phyloP scores from a whole-genome alignment of 129 eudicot genomes.

The Cynara cardunculus region DNA sequence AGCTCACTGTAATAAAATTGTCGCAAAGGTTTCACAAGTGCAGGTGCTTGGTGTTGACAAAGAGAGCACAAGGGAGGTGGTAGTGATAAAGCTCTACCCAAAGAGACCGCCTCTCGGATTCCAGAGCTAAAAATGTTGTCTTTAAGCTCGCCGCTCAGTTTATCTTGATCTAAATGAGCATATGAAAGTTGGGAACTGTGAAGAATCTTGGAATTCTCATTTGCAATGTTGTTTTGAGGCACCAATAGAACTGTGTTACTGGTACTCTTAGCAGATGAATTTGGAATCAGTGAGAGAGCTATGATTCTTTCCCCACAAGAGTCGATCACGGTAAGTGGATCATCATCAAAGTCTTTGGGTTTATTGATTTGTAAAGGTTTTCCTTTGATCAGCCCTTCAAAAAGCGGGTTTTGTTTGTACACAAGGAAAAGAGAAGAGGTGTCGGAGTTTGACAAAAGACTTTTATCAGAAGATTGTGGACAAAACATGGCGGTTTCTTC shows the following conservation, averaged over 20 bases:
- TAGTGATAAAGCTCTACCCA: slow-evolving; percentile 48
- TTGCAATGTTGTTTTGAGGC: slow-evolving; percentile 36
- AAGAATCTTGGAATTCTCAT: slow-evolving; percentile 20
- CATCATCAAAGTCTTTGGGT: slow-evolving; percentile 1
- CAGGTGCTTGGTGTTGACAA: slow-evolving; percentile 85
- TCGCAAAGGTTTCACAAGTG: slow-evolving; percentile 77
- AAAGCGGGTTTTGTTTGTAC: slow-evolving; percentile 82
- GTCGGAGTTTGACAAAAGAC: slow-evolving; percentile 43
- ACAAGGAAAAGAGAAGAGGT: slow-evolving; percentile 43
- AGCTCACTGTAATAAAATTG: slow-evolving; percentile 62
- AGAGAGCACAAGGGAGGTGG: slow-evolving; percentile 90
- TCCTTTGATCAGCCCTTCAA: slow-evolving; percentile 42
- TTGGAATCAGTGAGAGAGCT: slow-evolving; percentile 35
- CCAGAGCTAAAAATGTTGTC: slow-evolving; percentile 35
- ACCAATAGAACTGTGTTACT: slow-evolving; percentile 24
- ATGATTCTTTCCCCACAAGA: slow-evolving; percentile 46
- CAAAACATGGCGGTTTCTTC: slow-evolving; percentile 58
- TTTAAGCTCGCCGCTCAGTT: not conserved
- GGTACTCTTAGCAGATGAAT: slow-evolving; percentile 1
- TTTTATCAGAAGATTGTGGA: slow-evolving; percentile 44
- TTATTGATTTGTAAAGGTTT: slow-evolving; percentile 25
- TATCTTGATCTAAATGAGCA: slow-evolving; percentile 10
- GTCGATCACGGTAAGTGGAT: slow-evolving; percentile 22
- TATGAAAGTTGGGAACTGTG: slow-evolving; percentile 12
- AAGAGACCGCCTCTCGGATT: slow-evolving; percentile 79